Base-by-base conservation (phyloP, 148 eudicot species). In the Chenopodium suecicum region DNA sequence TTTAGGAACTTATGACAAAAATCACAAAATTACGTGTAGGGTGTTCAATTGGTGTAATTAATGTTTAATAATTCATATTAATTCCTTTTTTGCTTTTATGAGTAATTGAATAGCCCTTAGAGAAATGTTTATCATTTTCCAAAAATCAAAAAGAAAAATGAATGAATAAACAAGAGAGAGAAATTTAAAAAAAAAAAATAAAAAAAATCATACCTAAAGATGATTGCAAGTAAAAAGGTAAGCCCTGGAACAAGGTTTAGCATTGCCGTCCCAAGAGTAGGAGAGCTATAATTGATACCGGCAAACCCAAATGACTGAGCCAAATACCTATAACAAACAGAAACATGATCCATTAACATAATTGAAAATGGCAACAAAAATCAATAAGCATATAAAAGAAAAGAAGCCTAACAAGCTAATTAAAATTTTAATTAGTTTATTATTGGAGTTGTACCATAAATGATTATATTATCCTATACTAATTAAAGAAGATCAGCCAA, bases 211-310 rank as follows among this genome's bases (percentile, higher is more conserved):
- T 80, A 92, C 98, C 98, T 86, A 83, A 89, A 86, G 75, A 90
- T 76, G 81, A 92, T 81, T 46, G 98, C 95, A 75, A 93, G 90
- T 70, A 91, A 44, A 87, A 93, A 92, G 29, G 98, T 93, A 72
- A 92, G 90, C 54, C 92, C 98, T 2, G 98, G 98, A 72, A 92
- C 66, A 83, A 93, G 94, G 83, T 92, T 92, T 78, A 92, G 84
- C 89, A 93, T 87, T 44, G 95, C 88, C 12, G 94, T 69, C 10
- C 83, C 91, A 70, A 92, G 91, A 25, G 94, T 85, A 9, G 98
- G 88, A 74, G 95, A 91, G 73, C 88, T 87, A 71, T 82, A 93
- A 69, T 82, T 66, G 47, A 89, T 75, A 62, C 95, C 98, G 69
- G 88, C 78, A 79, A 86, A 90, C 66, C 94, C 95, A 67, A 87